Evolutionary conservation across 2,329 filamentous ascomycete genomes (phyloP), one percentile per base, ranked within the genome.

Genomic region (Fusarium metavorans): DNA sequence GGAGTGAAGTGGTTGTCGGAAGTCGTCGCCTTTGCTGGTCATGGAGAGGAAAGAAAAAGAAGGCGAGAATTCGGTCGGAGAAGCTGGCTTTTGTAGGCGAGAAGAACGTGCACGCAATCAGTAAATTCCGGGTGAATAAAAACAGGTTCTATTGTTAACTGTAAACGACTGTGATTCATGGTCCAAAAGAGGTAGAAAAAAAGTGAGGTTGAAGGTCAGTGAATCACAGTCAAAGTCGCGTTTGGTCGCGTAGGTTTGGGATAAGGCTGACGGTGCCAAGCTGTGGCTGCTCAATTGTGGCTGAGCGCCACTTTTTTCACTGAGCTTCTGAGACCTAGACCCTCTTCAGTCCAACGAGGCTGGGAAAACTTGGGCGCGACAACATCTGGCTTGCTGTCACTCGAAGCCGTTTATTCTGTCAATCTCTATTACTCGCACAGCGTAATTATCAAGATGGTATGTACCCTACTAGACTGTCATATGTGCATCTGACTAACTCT

Each of bases 301-400:
- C 74, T 68, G 61, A 65, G 34, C 50, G 14, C 57, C 48, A 64
- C 56, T 43, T 41, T 25, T 39, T 25, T 48, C 27, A 25, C 45
- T 50, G 45, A 30, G 39, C 20, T 32, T 60, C 32, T 35, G 34
- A 34, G 41, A 13, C 18, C 39, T 52, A 43, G 23, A 41, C 32
- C 54, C 48, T 52, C 48, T 32, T 30, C 27, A 30, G 48, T 66
- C 41, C 32, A 52, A 71, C 76, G 70, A 80, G 78, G 78, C 78
- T 80, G 77, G 72, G 72, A 79, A 80, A 80, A 78, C 72, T 78
- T 72, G 67, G 60, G 66, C 70, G 65, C 66, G 56, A 69, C 74
- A 74, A 56, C 71, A 75, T 60, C 56, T 64, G 66, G 64, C 57
- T 56, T 70, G 50, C 54, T 67, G 43, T 67, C 52, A 52, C 64